Conservation (phyloP, 2,329 filamentous ascomycete genomes). For the Colletotrichum falcatum region DNA sequence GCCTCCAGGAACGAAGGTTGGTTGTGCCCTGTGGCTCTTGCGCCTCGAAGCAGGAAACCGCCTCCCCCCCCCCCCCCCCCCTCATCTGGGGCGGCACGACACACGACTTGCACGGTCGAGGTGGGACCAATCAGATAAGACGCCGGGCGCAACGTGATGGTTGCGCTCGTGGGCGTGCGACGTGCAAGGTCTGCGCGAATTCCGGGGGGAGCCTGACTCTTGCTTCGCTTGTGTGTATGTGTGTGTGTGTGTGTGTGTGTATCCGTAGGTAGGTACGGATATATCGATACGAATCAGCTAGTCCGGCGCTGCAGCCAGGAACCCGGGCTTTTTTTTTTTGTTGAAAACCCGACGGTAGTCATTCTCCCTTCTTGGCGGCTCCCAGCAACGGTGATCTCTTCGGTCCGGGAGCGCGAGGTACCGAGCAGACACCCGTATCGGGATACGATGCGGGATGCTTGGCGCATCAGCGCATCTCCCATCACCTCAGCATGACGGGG, state of each 20-base stretch:
- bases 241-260: no score
- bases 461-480: conserved; percentile 4
- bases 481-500: conserved; percentile 8
- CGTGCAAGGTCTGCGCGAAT: conserved; percentile 35
- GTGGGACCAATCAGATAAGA: conserved; percentile 41
- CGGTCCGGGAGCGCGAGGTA: background rate
- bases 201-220: conserved; percentile 28
- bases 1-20: background rate
- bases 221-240: background rate
- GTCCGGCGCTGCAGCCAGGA: conserved; percentile 25
- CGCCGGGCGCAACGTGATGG: conserved; percentile 43
- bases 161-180: conserved; percentile 38
- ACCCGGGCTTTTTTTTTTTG: background rate
- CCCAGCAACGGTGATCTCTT: background rate
- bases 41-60: conserved; percentile 9
- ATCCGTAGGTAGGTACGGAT: no score
- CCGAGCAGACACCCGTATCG: background rate
- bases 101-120: background rate
- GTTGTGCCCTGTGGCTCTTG: conserved; percentile 13
- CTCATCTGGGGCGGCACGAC: conserved; percentile 21
- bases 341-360: background rate
- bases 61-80: no score
- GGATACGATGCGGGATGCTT: conserved; percentile 24
- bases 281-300: conserved; percentile 6
- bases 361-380: background rate